These are phyloP conservation scores for Fagus sylvatica DNA, from an alignment of 306 rosid genomes.

Conservation along the genomic window DNA sequence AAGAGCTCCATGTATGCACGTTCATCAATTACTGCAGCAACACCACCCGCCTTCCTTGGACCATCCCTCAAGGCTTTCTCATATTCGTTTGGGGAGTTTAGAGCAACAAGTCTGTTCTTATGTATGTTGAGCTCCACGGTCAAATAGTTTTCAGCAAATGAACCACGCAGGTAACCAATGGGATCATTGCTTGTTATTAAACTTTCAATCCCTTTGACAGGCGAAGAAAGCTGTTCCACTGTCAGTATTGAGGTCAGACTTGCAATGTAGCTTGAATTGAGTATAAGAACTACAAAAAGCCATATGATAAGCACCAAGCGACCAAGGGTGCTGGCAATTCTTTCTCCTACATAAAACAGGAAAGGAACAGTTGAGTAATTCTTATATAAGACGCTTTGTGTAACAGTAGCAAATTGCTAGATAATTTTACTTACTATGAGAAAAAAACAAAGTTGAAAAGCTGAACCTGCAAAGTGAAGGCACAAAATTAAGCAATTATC, in stretches of 20 bases:
- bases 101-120: slow-evolving; percentile 71
- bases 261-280: slow-evolving; percentile 93
- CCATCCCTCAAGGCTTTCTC: slow-evolving; percentile 69
- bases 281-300: slow-evolving; percentile 90
- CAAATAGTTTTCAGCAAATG: slow-evolving; percentile 60
- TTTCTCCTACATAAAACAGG: slow-evolving; percentile 60
- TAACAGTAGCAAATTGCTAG: not conserved
- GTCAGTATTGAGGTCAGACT: slow-evolving; percentile 96
- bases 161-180: slow-evolving; percentile 74
- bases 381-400: not conserved
- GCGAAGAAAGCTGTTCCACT: slow-evolving; percentile 76
- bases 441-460: slow-evolving; percentile 59
- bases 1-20: slow-evolving; percentile 77
- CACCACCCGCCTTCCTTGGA: slow-evolving; percentile 63
- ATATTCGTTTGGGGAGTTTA: slow-evolving; percentile 52
- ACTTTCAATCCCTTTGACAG: slow-evolving; percentile 80
- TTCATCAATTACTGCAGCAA: slow-evolving; percentile 79
- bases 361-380: not conserved
- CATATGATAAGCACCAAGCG: slow-evolving; percentile 84
- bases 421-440: slow-evolving; percentile 31
- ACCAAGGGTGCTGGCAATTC: slow-evolving; percentile 84
- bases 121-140: slow-evolving; percentile 54
- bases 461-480: slow-evolving; percentile 60
- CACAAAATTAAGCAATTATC: not conserved
- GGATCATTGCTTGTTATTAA: slow-evolving; percentile 54